phyloP scores from a whole-genome alignment of 2,329 filamentous ascomycete species.

The Stemphylium vesicarium region DNA sequence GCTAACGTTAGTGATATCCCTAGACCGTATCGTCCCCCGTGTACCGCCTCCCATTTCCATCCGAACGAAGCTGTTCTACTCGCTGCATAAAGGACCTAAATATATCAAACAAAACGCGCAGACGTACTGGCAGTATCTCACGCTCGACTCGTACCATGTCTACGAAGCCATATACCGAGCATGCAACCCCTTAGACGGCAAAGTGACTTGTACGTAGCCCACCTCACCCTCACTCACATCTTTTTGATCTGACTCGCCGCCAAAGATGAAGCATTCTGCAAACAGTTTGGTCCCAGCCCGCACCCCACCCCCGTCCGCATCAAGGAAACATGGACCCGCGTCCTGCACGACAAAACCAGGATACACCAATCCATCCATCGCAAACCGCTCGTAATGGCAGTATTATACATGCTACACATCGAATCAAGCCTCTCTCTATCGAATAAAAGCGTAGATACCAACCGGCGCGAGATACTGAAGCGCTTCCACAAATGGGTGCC shows the following conservation, averaged over 20 bases:
- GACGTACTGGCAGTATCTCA: slow-evolving; percentile 11
- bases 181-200: neutral
- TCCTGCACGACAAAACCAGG: slow-evolving; percentile 5
- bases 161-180: slow-evolving; percentile 10
- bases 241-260: neutral
- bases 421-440: slow-evolving; percentile 1
- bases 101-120: slow-evolving; percentile 9
- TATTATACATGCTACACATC: slow-evolving; percentile 11
- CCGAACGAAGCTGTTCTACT: slow-evolving; percentile 12
- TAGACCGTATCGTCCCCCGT: neutral
- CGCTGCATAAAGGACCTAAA: slow-evolving; percentile 7
- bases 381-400: slow-evolving; percentile 12
- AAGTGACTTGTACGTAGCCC: slow-evolving; percentile 8
- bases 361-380: neutral
- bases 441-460: slow-evolving; percentile 1
- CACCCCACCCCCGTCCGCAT: slow-evolving; percentile 2
- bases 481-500: slow-evolving; percentile 9
- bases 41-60: neutral
- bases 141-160: slow-evolving; percentile 8
- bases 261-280: slow-evolving; percentile 4
- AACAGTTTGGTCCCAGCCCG: slow-evolving; percentile 5
- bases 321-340: slow-evolving; percentile 6
- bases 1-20: neutral
- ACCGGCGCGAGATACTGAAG: slow-evolving; percentile 12
- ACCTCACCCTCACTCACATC: neutral